A percentile compares a stretch with the other conserved stretches of the same genome.
Evolutionary conservation across 1,284 basidiomycete genomes (phyloP).

Genomic region (Neonothopanus nambi): DNA sequence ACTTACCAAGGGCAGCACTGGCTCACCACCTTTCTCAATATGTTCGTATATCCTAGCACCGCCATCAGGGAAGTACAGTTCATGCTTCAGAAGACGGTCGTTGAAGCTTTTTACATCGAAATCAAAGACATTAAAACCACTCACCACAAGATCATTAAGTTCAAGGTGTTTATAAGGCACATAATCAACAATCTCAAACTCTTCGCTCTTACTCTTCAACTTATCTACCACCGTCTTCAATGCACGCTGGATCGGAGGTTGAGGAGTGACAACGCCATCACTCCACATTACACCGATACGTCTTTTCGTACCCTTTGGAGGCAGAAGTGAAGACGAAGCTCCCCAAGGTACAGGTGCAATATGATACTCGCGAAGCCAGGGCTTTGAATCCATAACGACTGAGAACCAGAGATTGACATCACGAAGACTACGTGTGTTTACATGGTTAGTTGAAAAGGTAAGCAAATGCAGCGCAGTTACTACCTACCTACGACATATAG

Average conservation of each 20-base stretch:
- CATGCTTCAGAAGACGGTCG: conserved; percentile 16
- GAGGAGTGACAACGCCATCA: conserved; percentile 46
- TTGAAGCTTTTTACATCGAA: too few species aligned
- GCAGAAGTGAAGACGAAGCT: conserved; percentile 19
- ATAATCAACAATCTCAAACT: conserved; percentile 44
- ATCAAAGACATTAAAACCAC: conserved; percentile 6
- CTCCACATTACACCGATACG: conserved; percentile 47
- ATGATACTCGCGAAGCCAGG: conserved; percentile 42
- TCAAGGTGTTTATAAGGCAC: conserved; percentile 36
- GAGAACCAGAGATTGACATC: conserved; percentile 43
- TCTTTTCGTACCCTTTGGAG: conserved; percentile 28
- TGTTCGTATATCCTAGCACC: conserved; percentile 18
- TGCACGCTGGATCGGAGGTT: conserved; percentile 45
- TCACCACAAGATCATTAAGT: conserved; percentile 34
- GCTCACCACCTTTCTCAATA: too few species aligned
- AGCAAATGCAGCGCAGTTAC: conserved; percentile 21
- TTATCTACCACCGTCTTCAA: conserved; percentile 35
- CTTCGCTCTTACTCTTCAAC: conserved; percentile 35
- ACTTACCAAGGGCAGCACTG: too few species aligned
- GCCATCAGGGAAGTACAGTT: conserved; percentile 25
- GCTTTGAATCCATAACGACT: conserved; percentile 37
- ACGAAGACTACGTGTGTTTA: conserved; percentile 34
- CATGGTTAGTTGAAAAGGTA: conserved; percentile 25
- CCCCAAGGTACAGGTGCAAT: conserved; percentile 41
- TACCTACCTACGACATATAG: conserved; percentile 33